Conservation (phyloP, 2,329 filamentous ascomycete species). For the Exophiala bonariae region DNA sequence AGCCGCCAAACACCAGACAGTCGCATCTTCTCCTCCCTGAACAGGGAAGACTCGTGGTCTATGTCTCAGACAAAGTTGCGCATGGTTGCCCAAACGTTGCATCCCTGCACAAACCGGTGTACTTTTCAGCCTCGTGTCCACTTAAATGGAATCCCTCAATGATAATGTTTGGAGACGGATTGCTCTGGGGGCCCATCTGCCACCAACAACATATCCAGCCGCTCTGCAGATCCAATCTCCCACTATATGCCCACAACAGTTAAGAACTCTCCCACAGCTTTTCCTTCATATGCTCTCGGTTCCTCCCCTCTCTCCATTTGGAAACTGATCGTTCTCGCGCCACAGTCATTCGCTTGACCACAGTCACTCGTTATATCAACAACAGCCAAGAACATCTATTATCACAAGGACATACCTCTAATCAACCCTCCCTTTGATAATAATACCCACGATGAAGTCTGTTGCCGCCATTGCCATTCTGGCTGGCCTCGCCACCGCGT, state of each 20-base stretch:
- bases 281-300: not conserved
- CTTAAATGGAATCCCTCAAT: not conserved
- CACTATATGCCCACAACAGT: constrained; percentile 4
- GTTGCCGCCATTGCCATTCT: constrained; percentile 40
- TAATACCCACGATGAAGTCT: constrained; percentile 38
- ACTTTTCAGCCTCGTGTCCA: constrained; percentile 3
- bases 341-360: constrained; percentile 18
- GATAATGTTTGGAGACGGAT: not conserved
- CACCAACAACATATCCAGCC: constrained; percentile 6
- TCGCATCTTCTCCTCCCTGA: not conserved
- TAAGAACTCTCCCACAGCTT: not conserved
- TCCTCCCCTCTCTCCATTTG: not conserved
- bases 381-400: not conserved
- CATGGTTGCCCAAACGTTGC: not conserved
- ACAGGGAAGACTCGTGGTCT: not conserved
- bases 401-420: not conserved
- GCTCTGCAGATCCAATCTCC: constrained; percentile 13
- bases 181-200: not conserved
- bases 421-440: not conserved
- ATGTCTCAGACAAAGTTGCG: constrained; percentile 2
- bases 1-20: not conserved
- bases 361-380: not conserved
- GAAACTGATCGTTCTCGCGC: constrained; percentile 5
- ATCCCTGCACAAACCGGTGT: not conserved
- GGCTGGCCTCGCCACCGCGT: constrained; percentile 43